Base-by-base conservation (phyloP, 1,284 basidiomycete genomes). In the Wallemia mellicola region DNA sequence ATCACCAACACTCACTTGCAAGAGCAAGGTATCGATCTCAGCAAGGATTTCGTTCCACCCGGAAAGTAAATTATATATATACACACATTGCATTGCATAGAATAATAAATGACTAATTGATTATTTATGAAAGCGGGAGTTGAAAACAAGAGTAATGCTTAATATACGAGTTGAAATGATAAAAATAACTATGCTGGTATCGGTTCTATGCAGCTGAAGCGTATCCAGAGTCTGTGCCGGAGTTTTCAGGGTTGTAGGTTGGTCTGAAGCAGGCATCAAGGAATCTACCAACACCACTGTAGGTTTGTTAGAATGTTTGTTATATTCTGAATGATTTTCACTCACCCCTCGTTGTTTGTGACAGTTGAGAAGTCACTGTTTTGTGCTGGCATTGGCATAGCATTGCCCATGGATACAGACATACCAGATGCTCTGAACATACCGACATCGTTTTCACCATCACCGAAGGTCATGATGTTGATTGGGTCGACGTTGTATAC, bases 1-100 rank as follows among this genome's bases (percentile, higher is more conserved):
- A 78, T 91, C 63, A 89, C 86, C 58, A 92, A 91, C 66, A 81
- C 82, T 1, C 88, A 89, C 73, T 69, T 89, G 66, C 82, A 80
- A 66, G 69, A 68, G 33, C 63, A 62, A 54, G 79, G 81, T 64
- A 82, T 91, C 71, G 86, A 91, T 70, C 70, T 91, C 58, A 81
- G 81, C 59, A 77, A 77, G 63, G 84, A 73, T 61, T 70, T 60
- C 5, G 58, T 60, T 7, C 55, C 55, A n/a, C 55, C 55, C 7
- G 55, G 55, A 9, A 57, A 57, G 22, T 48, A n/a, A 32, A 32
- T 19, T 9, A 7, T 9, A 32, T 19, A 32, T 19, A n/a, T n/a
- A 30, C 28, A 30, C 38, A 48, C 5, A 22, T 48, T 48, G 38
- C 38, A 48, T 48, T 48, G 38, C 38, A 48, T 48, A 48, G 38